These are phyloP conservation scores for Xylariaceae sp. DNA, from an alignment of 2,329 filamentous ascomycete genomes.

Conservation along the genomic window DNA sequence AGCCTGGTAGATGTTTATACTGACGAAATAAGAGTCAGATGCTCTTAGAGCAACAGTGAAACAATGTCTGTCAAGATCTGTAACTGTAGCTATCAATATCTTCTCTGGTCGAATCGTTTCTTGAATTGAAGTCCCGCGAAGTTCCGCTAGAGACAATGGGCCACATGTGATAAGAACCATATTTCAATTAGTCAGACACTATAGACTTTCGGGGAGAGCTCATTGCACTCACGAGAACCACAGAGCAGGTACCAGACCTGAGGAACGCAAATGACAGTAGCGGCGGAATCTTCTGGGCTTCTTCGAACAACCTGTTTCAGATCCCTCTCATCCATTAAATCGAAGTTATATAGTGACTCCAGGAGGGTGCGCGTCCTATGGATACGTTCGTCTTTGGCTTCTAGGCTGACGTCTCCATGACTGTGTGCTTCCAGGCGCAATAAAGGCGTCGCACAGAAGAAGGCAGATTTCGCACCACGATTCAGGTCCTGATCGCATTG, in stretches of 20 bases:
- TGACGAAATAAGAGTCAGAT: constrained; percentile 6
- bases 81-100: constrained; percentile 6
- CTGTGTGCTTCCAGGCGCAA: constrained; percentile 2
- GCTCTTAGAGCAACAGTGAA: constrained; percentile 5
- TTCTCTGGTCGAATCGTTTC: not conserved
- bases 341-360: too few relatives aligned
- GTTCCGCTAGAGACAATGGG: constrained; percentile 3
- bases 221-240: constrained; percentile 4
- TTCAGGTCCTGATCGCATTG: constrained; percentile 2
- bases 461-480: constrained; percentile 3
- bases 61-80: constrained; percentile 6
- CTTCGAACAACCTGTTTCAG: too few relatives aligned
- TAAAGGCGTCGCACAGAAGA: constrained; percentile 7
- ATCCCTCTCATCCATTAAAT: too few relatives aligned
- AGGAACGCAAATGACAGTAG: constrained; percentile 5
- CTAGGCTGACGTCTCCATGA: too few relatives aligned
- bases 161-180: constrained; percentile 8
- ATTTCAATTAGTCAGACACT: not conserved
- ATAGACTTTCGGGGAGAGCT: not conserved
- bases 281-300: not conserved
- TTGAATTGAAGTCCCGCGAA: constrained; percentile 2
- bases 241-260: constrained; percentile 8
- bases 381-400: too few relatives aligned
- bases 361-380: too few relatives aligned
- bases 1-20: too few relatives aligned